These are phyloP conservation scores for Globisporangium polare DNA, from an alignment of 352 stramenopile species.

Conservation along the genomic window DNA sequence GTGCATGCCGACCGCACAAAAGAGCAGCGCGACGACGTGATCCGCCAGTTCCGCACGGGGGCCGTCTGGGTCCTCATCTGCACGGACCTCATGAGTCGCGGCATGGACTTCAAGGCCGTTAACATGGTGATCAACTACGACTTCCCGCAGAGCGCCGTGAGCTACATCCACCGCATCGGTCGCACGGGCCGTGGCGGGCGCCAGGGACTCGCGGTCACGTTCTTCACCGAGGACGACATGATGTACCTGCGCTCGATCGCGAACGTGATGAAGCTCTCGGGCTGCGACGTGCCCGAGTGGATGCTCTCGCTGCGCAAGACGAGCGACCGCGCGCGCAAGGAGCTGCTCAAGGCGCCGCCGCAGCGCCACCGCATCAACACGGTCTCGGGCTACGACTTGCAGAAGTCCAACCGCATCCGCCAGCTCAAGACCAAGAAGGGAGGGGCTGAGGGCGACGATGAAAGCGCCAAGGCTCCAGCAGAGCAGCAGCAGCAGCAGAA, in stretches of 20 bases:
- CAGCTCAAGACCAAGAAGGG: constrained; percentile 36
- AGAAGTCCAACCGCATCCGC: constrained; percentile 69
- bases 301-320: constrained; percentile 96
- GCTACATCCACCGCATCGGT: constrained; percentile 98
- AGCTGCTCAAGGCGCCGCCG: constrained; percentile 76
- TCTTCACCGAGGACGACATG: constrained; percentile 97
- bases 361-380: constrained; percentile 78
- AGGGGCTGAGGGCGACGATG: background rate
- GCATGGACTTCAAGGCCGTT: constrained; percentile 99
- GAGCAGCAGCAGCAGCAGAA: background rate
- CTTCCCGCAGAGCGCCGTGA: constrained; percentile 92
- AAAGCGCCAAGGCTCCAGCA: background rate
- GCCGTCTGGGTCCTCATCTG: constrained; percentile 98
- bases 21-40: constrained; percentile 91
- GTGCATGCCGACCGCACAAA: constrained; percentile 96
- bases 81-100: constrained; percentile 98
- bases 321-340: constrained; percentile 58
- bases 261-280: constrained; percentile 98
- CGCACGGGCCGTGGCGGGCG: constrained; percentile 92
- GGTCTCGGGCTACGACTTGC: constrained; percentile 83
- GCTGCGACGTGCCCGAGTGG: constrained; percentile 97
- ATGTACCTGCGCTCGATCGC: constrained; percentile 94
- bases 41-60: constrained; percentile 95
- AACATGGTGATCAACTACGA: constrained; percentile 99
- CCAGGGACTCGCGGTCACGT: constrained; percentile 94